phyloP scores from a whole-genome alignment of 177 flowering plant genomes.

The Vitis hybrid region DNA sequence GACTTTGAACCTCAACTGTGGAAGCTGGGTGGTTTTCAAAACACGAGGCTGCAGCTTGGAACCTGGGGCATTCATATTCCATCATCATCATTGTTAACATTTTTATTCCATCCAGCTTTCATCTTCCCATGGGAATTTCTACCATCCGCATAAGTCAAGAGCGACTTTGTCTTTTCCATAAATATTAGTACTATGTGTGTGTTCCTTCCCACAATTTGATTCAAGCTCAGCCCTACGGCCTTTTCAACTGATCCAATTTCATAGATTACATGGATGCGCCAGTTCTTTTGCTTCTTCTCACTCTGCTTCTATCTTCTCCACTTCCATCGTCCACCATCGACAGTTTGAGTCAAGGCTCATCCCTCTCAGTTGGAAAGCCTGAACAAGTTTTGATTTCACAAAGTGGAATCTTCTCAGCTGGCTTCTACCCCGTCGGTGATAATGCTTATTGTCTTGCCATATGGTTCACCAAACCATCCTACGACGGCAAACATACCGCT shows the following conservation, averaged over 20 bases:
- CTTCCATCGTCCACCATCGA: background rate
- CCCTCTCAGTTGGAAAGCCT: constrained; percentile 22
- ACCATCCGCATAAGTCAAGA: too few species aligned
- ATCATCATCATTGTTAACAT: too few species aligned
- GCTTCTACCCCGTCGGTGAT: constrained; percentile 31
- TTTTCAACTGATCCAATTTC: too few species aligned
- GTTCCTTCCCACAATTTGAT: background rate
- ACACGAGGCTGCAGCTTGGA: too few species aligned
- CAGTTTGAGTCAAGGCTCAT: constrained; percentile 24
- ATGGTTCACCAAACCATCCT: constrained; percentile 27
- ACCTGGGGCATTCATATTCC: too few species aligned
- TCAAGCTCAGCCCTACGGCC: background rate
- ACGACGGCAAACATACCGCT: background rate
- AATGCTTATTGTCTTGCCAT: constrained; percentile 37
- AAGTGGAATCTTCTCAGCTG: constrained; percentile 23
- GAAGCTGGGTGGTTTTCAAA: too few species aligned
- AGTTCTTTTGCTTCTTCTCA: background rate
- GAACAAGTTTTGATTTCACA: constrained; percentile 19
- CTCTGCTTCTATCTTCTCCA: background rate
- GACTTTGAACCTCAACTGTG: too few species aligned
- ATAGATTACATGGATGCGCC: too few species aligned
- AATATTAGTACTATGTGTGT: too few species aligned
- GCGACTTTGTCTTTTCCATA: too few species aligned
- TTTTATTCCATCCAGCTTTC: too few species aligned
- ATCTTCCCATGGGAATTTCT: too few species aligned